Evolutionary conservation across 805 yeast genomes (phyloP), one percentile per base, ranked within the genome.

Genomic region (Ogataea haglerorum): DNA sequence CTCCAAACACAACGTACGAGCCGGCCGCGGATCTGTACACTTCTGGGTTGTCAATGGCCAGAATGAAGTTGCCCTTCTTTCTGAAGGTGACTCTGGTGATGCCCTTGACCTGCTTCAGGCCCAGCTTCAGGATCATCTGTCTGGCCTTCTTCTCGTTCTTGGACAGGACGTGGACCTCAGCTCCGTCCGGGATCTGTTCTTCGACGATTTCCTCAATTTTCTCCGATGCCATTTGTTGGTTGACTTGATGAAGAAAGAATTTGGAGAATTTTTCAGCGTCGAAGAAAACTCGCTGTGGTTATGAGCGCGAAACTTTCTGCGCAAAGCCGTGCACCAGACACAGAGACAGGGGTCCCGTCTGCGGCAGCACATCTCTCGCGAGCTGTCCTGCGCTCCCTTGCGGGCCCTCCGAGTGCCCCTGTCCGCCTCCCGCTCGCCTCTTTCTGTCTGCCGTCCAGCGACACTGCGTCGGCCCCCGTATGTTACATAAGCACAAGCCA

Each of bases 141-240:
- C 93, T 85, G 60, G 98, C 96, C 76, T 91, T 90, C 80, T 86
- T 85, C 75, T 90, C 97, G 73, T 87, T 84, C 74, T 84, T 86
- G 67, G 88, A 75, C 69, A 85, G 73, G 68, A 90, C 76, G 64
- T 81, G 73, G 63, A 86, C 86, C 65, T 79, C 79, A 59, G 93
- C 84, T 57, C 91, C 93, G 67, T 80, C 85, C 65, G 90, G 88
- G 70, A 80, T 79, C 70, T 78, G 51, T 38, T 52, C 52, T 47
- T 51, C 49, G 39, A 43, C 45, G 53, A 64, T 52, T 57, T 64
- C 69, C 53, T 63, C 67, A 43, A 61, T 61, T 45, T 46, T 42
- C 33, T 40, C 48, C 41, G 44, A 27, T 23, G 52, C 41, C 54
- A 51, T 51, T 40, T 28, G 38, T 18, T 28, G 25, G 22, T 23